Conservation (phyloP, 169 alveolate species). For the Plasmodium billcollinsi region DNA sequence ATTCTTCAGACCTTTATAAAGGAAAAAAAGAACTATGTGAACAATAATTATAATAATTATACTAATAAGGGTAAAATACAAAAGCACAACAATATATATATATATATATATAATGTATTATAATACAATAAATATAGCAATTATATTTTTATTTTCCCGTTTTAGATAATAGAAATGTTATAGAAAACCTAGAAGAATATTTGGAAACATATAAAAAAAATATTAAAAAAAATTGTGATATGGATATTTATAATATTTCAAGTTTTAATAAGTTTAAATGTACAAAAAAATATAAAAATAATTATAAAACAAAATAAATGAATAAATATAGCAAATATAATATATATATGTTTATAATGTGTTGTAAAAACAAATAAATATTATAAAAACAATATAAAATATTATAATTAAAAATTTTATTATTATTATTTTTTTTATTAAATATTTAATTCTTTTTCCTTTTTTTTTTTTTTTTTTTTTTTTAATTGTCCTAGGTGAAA, state of each 20-base stretch:
- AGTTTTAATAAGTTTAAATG: slow-evolving; percentile 62
- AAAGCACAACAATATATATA: background rate
- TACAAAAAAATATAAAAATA: slow-evolving; percentile 3
- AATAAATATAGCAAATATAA: slow-evolving; percentile 1
- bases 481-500: slow-evolving; percentile 25
- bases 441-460: too few species aligned
- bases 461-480: background rate
- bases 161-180: slow-evolving; percentile 50
- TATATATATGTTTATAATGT: background rate
- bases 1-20: slow-evolving; percentile 32
- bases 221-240: slow-evolving; percentile 33
- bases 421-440: slow-evolving; percentile 3
- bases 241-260: slow-evolving; percentile 16
- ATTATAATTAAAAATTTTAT: slow-evolving; percentile 1
- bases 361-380: too few species aligned
- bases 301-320: slow-evolving; percentile 10
- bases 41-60: slow-evolving; percentile 21
- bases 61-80: background rate
- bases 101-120: too few species aligned
- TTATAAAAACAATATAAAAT: too few species aligned
- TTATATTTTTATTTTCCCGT: slow-evolving; percentile 2
- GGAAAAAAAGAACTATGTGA: slow-evolving; percentile 6
- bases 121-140: too few species aligned
- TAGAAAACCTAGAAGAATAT: slow-evolving; percentile 66
- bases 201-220: slow-evolving; percentile 70